Evolutionary conservation across 331 rosid species (phyloP).

Genomic region (Quercus tomentella): DNA sequence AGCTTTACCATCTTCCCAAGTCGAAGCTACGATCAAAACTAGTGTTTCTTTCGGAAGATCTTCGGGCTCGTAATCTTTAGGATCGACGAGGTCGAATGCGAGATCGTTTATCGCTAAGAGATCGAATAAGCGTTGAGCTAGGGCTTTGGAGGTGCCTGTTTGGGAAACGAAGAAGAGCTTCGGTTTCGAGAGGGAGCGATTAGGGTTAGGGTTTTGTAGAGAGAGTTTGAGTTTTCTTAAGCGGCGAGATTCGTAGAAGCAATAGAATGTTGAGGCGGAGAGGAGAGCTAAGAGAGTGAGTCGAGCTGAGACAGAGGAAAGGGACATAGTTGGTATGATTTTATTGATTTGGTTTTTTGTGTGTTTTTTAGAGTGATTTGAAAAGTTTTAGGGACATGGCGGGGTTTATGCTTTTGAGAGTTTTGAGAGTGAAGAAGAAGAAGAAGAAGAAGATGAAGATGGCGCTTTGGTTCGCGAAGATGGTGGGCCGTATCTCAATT

Average conservation of each 20-base stretch:
- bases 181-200: conserved; percentile 11
- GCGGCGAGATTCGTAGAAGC: conserved; percentile 79
- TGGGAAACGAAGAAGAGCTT: conserved; percentile 75
- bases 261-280: conserved; percentile 81
- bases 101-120: conserved; percentile 42
- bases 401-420: background rate
- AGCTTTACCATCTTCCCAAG: conserved; percentile 87
- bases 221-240: conserved; percentile 44
- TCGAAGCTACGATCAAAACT: conserved; percentile 68
- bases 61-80: conserved; percentile 72
- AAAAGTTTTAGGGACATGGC: background rate
- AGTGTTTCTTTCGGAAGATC: conserved; percentile 73
- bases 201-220: conserved; percentile 23
- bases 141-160: conserved; percentile 75
- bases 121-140: conserved; percentile 64
- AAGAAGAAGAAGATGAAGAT: background rate
- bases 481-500: background rate
- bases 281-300: conserved; percentile 80
- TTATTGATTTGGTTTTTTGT: background rate
- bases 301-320: conserved; percentile 50
- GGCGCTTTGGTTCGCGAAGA: background rate
- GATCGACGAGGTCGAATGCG: conserved; percentile 59
- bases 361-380: background rate
- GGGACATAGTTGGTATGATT: conserved; percentile 31
- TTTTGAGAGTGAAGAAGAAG: no score